phyloP scores from a whole-genome alignment of 805 yeast species.

The Kurtzmaniella fragi region DNA sequence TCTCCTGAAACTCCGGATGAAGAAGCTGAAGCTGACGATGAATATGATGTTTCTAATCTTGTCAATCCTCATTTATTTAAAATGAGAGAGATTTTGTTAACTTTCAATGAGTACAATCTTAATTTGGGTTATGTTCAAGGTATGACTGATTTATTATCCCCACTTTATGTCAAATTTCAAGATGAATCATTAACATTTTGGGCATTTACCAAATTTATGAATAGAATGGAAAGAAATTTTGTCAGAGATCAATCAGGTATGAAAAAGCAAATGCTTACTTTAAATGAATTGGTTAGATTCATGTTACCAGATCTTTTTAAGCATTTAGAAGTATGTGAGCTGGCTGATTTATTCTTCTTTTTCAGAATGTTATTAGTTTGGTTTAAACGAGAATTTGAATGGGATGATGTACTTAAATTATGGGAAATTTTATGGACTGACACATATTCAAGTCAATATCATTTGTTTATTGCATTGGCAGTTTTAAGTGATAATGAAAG shows the following conservation, averaged over 20 bases:
- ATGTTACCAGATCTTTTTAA: conserved; percentile 81
- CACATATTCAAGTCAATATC: conserved; percentile 79
- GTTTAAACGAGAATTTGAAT: conserved; percentile 87
- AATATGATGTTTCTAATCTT: conserved; percentile 59
- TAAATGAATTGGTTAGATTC: conserved; percentile 82
- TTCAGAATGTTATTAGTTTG: conserved; percentile 93
- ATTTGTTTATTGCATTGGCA: conserved; percentile 80
- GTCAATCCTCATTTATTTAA: conserved; percentile 68
- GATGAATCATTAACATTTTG: conserved; percentile 84
- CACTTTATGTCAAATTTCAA: conserved; percentile 58
- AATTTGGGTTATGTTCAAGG: conserved; percentile 97
- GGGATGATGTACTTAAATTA: conserved; percentile 69
- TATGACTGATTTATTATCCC: conserved; percentile 90
- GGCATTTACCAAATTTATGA: conserved; percentile 87
- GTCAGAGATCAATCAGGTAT: conserved; percentile 90
- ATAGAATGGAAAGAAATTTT: conserved; percentile 91
- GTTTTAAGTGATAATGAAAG: conserved; percentile 84
- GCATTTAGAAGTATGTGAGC: conserved; percentile 83
- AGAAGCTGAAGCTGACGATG: conserved; percentile 34
- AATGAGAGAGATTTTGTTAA: conserved; percentile 72
- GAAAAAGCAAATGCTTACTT: conserved; percentile 77
- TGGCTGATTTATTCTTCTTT: conserved; percentile 86
- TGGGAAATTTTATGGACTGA: conserved; percentile 96
- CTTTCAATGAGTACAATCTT: conserved; percentile 79
- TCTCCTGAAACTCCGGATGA: conserved; percentile 29